phyloP scores from a whole-genome alignment of 164 flowering plant genomes.

The Euptelea pleiosperma region DNA sequence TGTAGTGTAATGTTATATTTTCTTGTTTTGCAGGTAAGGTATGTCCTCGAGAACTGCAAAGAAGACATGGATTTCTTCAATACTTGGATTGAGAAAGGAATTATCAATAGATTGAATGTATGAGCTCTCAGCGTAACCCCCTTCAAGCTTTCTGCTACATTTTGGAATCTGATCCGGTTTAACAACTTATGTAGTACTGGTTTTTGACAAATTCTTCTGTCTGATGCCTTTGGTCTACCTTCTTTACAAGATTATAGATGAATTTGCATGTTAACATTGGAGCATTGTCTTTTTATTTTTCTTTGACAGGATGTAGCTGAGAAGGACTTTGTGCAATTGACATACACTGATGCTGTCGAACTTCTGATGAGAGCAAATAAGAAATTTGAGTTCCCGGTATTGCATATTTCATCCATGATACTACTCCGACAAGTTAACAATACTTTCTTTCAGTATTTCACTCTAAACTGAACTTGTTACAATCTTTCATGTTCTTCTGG shows the following conservation, averaged over 20 bases:
- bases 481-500: too few species aligned
- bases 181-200: neutral
- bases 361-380: slow-evolving; percentile 71
- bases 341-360: slow-evolving; percentile 88
- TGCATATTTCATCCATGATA: too few species aligned
- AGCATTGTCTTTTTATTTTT: neutral
- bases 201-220: slow-evolving; percentile 6
- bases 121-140: slow-evolving; percentile 28
- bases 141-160: neutral
- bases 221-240: neutral
- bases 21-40: slow-evolving; percentile 56
- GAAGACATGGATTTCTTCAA: slow-evolving; percentile 99
- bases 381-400: slow-evolving; percentile 94
- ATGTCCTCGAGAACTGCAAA: slow-evolving; percentile 87
- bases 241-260: slow-evolving; percentile 6
- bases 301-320: slow-evolving; percentile 71
- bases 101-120: slow-evolving; percentile 79
- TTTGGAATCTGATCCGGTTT: neutral
- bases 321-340: slow-evolving; percentile 79
- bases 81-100: slow-evolving; percentile 96
- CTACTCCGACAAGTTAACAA: too few species aligned
- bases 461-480: too few species aligned
- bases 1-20: slow-evolving; percentile 3
- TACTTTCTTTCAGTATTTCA: neutral
- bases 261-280: neutral